Base-by-base conservation (phyloP, 2,329 filamentous ascomycete genomes). In the Ophiostoma sp. region DNA sequence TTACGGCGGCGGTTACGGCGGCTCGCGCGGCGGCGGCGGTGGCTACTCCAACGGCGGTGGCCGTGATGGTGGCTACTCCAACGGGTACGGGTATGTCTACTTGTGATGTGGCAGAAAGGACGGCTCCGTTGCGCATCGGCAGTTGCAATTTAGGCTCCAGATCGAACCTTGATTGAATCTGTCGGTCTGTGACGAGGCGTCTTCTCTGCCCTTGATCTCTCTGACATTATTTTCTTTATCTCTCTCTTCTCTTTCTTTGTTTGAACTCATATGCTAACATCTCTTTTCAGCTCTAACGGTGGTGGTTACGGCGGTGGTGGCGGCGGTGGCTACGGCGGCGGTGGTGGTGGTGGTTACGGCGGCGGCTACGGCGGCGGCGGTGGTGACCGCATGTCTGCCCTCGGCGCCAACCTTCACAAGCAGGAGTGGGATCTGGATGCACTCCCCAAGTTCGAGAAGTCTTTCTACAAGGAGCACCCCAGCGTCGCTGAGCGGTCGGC, bases 391-490 rank as follows among this genome's bases (percentile, higher is more conserved):
- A 99, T 99, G 96, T 92, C 91, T 78, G 91, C 92, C 82, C 93
- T 99, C 76, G 96, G 96, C 79, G 88, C 94, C 76, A 91, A 92
- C 78, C 87, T 99, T 77, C 95, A 97, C 86, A 90, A 92, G 80
- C 96, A 97, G 81, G 87, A 90, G 76, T 99, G 93, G 93, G 96
- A 99, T 81, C 79, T 96, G 71, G 86, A 82, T 80, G 82, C 91
- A 7, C 81, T 99, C 63, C 95, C 96, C 79, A 98, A 98, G 84
- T 99, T 99, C 85, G 96, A 99, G 82, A 99, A 99, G 85, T 95
- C 93, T 9, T 99, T 99, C 86, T 99, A 99, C 89, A 97, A 98
- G 87, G 96, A 98, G 85, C 91, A 96, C 81, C 88, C 91, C 42
- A 89, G 90, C 74, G 95, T 99, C 75, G 84, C 90, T 75, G 86